Evolutionary conservation across 1,139 yeast genomes (phyloP).

Genomic region (Taphrina confusa): DNA sequence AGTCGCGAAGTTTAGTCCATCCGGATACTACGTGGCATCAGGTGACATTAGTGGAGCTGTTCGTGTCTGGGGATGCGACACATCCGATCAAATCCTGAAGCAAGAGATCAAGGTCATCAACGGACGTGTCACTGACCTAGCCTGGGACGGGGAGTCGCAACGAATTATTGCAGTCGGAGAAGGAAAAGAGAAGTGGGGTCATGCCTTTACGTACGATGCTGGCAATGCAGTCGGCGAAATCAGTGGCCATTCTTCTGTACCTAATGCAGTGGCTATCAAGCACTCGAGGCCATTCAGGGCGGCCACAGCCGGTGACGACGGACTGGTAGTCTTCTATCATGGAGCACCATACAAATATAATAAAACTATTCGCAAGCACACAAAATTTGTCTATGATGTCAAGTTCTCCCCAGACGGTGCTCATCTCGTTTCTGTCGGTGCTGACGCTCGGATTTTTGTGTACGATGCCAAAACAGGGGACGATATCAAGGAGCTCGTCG

Average conservation of each 20-base stretch:
- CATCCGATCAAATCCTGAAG: conserved; percentile 64
- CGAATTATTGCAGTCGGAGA: conserved; percentile 93
- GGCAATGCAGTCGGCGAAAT: conserved; percentile 96
- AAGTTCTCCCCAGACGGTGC: conserved; percentile 73
- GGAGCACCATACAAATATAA: conserved; percentile 94
- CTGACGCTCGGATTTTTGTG: conserved; percentile 73
- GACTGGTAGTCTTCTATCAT: conserved; percentile 74
- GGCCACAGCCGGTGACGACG: conserved; percentile 88
- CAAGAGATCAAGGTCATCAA: conserved; percentile 75
- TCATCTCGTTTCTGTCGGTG: conserved; percentile 76
- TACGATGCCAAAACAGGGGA: conserved; percentile 92
- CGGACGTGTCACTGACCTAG: conserved; percentile 78
- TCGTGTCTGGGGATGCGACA: conserved; percentile 78
- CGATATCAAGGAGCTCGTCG: conserved; percentile 54
- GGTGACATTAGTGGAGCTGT: conserved; percentile 77
- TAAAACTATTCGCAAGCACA: conserved; percentile 69
- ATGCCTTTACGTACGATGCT: conserved; percentile 87
- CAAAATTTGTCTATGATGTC: conserved; percentile 78
- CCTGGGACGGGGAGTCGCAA: conserved; percentile 89
- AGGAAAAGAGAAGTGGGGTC: conserved; percentile 90
- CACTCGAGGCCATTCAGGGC: conserved; percentile 93
- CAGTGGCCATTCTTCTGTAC: conserved; percentile 84
- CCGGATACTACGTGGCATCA: conserved; percentile 86
- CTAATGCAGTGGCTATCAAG: conserved; percentile 81
- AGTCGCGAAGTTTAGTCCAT: conserved; percentile 82